Evolutionary conservation across 352 stramenopile species (phyloP).

Genomic region (Pythium sukuiense): DNA sequence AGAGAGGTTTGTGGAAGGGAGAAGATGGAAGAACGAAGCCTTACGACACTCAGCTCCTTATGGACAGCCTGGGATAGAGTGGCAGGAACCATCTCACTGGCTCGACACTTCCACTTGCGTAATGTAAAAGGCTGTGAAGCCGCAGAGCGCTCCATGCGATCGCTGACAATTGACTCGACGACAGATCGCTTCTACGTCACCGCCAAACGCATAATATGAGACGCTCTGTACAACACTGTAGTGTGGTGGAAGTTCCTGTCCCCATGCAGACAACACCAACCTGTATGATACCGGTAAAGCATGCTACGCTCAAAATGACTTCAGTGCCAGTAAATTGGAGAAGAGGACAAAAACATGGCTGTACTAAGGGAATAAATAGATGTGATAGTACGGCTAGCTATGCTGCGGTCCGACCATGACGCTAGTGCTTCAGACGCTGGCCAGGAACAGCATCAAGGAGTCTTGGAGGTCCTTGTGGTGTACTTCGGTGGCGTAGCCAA

Average conservation of each 20-base stretch:
- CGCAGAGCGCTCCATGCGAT: background rate
- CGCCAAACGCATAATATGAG: background rate
- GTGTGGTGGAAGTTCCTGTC: background rate
- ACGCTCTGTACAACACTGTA: background rate
- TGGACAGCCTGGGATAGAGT: slow-evolving; percentile 1
- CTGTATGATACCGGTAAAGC: too few relatives aligned
- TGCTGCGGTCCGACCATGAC: background rate
- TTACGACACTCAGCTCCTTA: too few relatives aligned
- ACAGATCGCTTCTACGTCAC: background rate
- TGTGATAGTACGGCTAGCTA: background rate
- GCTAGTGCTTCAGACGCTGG: slow-evolving; percentile 9
- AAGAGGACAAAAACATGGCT: background rate
- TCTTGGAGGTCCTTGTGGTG: slow-evolving; percentile 38
- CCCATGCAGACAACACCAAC: too few relatives aligned
- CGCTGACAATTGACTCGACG: background rate
- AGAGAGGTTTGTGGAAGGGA: background rate
- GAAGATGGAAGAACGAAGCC: background rate
- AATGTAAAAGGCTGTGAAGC: background rate
- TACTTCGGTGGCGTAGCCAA: slow-evolving; percentile 42
- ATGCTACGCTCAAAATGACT: too few relatives aligned
- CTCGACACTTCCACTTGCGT: slow-evolving; percentile 1
- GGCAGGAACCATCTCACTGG: background rate
- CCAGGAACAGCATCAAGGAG: slow-evolving; percentile 28
- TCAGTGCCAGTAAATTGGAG: too few relatives aligned
- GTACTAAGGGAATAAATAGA: slow-evolving; percentile 4